A percentile compares a stretch with the other conserved stretches of the same genome.
Conservation (phyloP, 495 filamentous ascomycete species). For the Penicillium pancosmium region DNA sequence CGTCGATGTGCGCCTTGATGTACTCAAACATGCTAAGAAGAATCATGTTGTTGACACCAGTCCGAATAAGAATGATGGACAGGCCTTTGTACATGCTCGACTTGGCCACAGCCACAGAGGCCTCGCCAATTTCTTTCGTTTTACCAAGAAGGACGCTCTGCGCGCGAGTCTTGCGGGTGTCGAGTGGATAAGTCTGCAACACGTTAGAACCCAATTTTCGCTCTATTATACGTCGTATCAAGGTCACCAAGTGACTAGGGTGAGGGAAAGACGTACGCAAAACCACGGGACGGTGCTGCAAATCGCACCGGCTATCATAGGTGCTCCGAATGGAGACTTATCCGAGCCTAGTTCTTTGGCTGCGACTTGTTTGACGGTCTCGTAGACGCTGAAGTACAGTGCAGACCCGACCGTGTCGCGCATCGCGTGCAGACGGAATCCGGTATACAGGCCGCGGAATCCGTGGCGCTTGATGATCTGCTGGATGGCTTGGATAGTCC, state of each 20-base stretch:
- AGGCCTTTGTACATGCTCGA: conserved; percentile 55
- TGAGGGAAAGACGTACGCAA: conserved; percentile 39
- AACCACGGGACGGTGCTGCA: conserved; percentile 54
- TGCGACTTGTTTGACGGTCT: conserved; percentile 83
- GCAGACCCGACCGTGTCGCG: conserved; percentile 87
- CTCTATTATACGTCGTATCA: no score
- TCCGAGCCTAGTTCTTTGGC: conserved; percentile 54
- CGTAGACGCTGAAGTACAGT: conserved; percentile 91
- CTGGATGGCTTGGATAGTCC: conserved; percentile 75
- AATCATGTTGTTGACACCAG: conserved; percentile 54
- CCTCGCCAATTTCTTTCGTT: conserved; percentile 47
- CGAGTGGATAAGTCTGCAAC: conserved; percentile 48
- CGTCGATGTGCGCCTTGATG: conserved; percentile 45
- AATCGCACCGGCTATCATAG: conserved; percentile 49
- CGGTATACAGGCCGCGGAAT: conserved; percentile 79
- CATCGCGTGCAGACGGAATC: conserved; percentile 78
- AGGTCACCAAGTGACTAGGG: not conserved
- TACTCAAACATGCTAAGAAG: conserved; percentile 50
- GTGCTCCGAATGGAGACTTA: conserved; percentile 43
- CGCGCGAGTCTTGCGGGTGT: conserved; percentile 53
- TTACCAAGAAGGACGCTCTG: conserved; percentile 52
- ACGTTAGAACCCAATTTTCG: not conserved
- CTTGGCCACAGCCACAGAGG: conserved; percentile 45
- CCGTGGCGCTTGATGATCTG: conserved; percentile 82
- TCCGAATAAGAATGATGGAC: conserved; percentile 50